Evolutionary conservation across 257 asterid species (phyloP), one percentile per base, ranked within the genome.

Genomic region (Solanum bulbocastanum): DNA sequence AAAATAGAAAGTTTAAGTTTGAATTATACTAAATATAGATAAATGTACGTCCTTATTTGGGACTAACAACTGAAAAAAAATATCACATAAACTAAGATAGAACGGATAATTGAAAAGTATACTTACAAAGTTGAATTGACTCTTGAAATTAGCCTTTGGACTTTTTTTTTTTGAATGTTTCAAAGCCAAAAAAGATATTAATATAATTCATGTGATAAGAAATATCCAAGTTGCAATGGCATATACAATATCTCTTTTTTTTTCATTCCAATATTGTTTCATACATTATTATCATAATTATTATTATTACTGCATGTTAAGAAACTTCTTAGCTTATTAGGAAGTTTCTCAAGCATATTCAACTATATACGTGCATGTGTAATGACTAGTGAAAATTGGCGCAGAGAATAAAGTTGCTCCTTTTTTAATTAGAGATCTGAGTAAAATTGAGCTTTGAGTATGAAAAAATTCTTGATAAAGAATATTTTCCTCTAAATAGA

Each of bases 341-440:
- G 60, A 49, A 49, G 60, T 49, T 49, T 49, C 60, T 49, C 60
- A 49, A 49, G 60, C 60, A 49, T 49, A 49, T 49, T 49, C 23
- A 49, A 16, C 60, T 49, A 49, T 16, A 49, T 49, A 5, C 23
- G 16, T 49, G 60, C 23, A 49, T 49, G 60, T 16, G 60, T 49
- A 49, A 16, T 15, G 60, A 16, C 9, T 49, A 49, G 60, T 49
- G 60, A 49, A 16, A 16, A 49, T 49, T 49, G 60, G 0, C 0
- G 1, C 3, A 49, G 3, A 16, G 3, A 49, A 16, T 49, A 49
- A 6, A 49, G 1, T 5, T 49, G 4, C 0, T 49, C 0, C 3
- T 49, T 49, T 15, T 8, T 49, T 49, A 49, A 49, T 49, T 5
- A 49, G 8, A 49, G 8, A 16, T 16, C 1, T 16, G 0, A 16